Conservation (phyloP, 2,329 filamentous ascomycete species). For the Ascochyta pisi region DNA sequence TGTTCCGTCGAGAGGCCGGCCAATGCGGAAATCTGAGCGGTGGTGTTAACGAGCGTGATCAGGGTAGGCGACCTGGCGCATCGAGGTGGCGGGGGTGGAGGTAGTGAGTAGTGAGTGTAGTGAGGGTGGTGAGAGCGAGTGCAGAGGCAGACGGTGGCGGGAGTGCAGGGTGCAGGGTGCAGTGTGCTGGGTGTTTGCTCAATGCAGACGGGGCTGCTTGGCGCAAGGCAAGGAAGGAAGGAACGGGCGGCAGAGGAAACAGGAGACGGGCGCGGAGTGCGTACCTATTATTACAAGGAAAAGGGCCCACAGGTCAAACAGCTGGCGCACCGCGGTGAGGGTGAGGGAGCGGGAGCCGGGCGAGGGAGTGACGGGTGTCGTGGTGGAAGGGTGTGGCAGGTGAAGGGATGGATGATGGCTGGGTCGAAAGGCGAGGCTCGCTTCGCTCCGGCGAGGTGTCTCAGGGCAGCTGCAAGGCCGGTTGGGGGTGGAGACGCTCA, state of each 20-base stretch:
- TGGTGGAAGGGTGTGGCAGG: conserved; percentile 18
- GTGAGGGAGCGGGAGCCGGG: neutral
- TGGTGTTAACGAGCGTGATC: conserved; percentile 10
- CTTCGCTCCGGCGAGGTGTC: conserved; percentile 33
- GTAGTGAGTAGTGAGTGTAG: neutral
- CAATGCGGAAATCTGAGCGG: conserved; percentile 41
- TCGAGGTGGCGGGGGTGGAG: conserved; percentile 2
- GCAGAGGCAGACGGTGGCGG: conserved; percentile 4
- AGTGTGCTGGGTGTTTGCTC: neutral
- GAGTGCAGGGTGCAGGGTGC: neutral
- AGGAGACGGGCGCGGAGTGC: conserved; percentile 14
- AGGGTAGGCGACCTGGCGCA: neutral
- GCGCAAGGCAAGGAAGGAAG: conserved; percentile 15
- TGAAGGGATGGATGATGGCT: conserved; percentile 39
- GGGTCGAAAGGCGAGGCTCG: conserved; percentile 38
- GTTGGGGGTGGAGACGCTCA: conserved; percentile 32
- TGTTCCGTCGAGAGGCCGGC: conserved; percentile 44
- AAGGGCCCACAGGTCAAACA: conserved; percentile 11
- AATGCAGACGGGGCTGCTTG: conserved; percentile 16
- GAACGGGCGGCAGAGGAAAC: conserved; percentile 3
- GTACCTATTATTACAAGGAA: conserved; percentile 41
- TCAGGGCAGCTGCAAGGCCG: conserved; percentile 37
- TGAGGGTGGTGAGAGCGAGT: neutral
- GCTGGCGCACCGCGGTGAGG: conserved; percentile 6
- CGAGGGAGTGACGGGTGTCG: conserved; percentile 10